These are phyloP conservation scores for Pyrus communis DNA, from an alignment of 306 rosid genomes.

Conservation along the genomic window DNA sequence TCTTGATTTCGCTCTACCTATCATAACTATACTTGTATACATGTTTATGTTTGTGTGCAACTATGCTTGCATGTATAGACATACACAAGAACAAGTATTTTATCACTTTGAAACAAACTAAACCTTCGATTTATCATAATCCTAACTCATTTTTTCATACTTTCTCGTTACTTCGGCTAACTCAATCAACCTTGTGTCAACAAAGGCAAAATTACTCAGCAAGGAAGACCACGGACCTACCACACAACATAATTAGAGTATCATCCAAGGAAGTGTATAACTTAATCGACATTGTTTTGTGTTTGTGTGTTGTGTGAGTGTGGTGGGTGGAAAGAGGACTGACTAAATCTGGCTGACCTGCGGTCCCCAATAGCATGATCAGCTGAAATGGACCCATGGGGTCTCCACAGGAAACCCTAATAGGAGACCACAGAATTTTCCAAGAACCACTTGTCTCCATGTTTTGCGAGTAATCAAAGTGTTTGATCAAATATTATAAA, in stretches of 20 bases:
- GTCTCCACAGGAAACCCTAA: constrained; percentile 15
- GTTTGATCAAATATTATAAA: not conserved
- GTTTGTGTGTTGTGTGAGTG: not conserved
- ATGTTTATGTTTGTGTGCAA: too few relatives aligned
- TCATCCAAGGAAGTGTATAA: constrained; percentile 4
- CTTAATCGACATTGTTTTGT: not conserved
- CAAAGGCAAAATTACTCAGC: not conserved
- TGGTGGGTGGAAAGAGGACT: not conserved
- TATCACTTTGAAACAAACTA: too few relatives aligned
- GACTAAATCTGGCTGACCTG: constrained; percentile 10
- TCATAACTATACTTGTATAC: too few relatives aligned
- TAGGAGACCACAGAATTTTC: constrained; percentile 32
- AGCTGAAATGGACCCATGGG: constrained; percentile 30
- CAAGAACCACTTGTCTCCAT: constrained; percentile 33
- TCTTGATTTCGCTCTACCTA: too few relatives aligned
- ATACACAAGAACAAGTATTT: too few relatives aligned
- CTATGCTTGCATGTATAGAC: too few relatives aligned
- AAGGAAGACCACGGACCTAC: constrained; percentile 11
- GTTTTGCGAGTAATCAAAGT: constrained; percentile 12
- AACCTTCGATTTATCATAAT: too few relatives aligned
- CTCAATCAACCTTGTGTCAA: not conserved
- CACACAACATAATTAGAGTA: constrained; percentile 9
- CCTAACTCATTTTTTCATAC: not conserved
- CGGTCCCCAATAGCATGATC: constrained; percentile 18
- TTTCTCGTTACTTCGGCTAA: not conserved